These are phyloP conservation scores for Candida tallmaniae DNA, from an alignment of 805 yeast genomes.

Conservation along the genomic window DNA sequence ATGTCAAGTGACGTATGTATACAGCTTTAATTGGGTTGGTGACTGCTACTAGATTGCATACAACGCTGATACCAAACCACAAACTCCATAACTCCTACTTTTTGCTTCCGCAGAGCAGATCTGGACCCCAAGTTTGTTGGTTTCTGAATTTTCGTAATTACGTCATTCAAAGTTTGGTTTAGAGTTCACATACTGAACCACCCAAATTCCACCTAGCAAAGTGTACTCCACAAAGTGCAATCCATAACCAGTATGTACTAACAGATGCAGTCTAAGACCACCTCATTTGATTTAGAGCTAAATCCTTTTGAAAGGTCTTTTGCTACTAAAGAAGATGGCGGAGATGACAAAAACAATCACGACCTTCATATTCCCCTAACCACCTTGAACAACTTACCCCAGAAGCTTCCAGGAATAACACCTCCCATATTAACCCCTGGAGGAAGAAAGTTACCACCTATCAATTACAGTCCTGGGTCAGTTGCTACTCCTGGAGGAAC, in stretches of 20 bases:
- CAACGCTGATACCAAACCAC: too few relatives aligned
- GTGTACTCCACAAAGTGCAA: too few relatives aligned
- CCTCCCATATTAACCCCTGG: constrained; percentile 57
- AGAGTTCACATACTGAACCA: too few relatives aligned
- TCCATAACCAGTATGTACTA: too few relatives aligned
- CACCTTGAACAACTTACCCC: constrained; percentile 17
- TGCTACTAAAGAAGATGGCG: constrained; percentile 50
- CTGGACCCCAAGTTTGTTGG: too few relatives aligned
- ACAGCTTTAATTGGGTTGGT: too few relatives aligned
- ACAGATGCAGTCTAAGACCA: constrained; percentile 17
- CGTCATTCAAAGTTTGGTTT: too few relatives aligned
- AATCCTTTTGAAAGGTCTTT: constrained; percentile 95
- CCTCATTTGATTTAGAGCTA: constrained; percentile 77
- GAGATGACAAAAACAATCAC: constrained; percentile 26
- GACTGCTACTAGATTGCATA: too few relatives aligned
- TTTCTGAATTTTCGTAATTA: too few relatives aligned
- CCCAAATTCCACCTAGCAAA: too few relatives aligned
- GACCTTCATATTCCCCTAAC: constrained; percentile 31
- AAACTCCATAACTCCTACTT: too few relatives aligned
- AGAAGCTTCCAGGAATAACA: constrained; percentile 35
- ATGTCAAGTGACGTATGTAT: constrained; percentile 17
- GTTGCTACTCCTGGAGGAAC: constrained; percentile 49
- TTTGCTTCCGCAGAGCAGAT: too few relatives aligned
- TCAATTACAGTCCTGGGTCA: constrained; percentile 43
- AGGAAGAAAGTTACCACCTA: constrained; percentile 53